phyloP scores from a whole-genome alignment of 1,139 yeast species.

The Casaregolazyma lundiana region DNA sequence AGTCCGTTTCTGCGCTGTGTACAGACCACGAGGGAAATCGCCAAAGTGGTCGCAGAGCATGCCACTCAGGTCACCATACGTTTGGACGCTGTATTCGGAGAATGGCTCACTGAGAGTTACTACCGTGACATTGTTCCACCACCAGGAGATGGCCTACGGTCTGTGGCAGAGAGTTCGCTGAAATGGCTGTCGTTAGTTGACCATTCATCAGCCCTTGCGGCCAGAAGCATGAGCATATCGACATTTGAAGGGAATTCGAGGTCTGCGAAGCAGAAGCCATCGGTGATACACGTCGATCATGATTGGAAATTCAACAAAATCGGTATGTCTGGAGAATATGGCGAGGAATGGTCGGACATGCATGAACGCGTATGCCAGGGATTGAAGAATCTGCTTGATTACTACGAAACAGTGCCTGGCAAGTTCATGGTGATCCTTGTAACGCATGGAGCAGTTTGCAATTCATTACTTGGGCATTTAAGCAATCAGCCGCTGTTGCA shows the following conservation, averaged over 20 bases:
- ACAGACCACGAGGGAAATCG: slow-evolving; percentile 34
- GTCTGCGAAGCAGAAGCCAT: background rate
- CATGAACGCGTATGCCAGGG: slow-evolving; percentile 32
- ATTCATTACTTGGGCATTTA: slow-evolving; percentile 34
- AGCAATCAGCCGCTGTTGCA: slow-evolving; percentile 32
- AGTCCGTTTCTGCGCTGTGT: slow-evolving; percentile 40
- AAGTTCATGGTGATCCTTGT: slow-evolving; percentile 31
- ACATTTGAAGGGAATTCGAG: background rate
- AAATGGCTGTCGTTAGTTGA: slow-evolving; percentile 20
- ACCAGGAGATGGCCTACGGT: slow-evolving; percentile 32
- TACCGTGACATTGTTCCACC: slow-evolving; percentile 34
- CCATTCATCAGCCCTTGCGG: background rate
- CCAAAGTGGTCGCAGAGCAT: slow-evolving; percentile 17
- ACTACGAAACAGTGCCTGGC: slow-evolving; percentile 19
- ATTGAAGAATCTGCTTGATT: slow-evolving; percentile 23
- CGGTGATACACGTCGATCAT: slow-evolving; percentile 13
- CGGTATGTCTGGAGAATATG: slow-evolving; percentile 36
- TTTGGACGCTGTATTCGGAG: slow-evolving; percentile 36
- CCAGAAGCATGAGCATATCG: slow-evolving; percentile 9
- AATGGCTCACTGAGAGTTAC: slow-evolving; percentile 39
- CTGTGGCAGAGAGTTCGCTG: slow-evolving; percentile 26
- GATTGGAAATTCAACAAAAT: slow-evolving; percentile 30
- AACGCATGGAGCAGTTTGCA: slow-evolving; percentile 40
- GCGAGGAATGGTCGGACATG: slow-evolving; percentile 38
- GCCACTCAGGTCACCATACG: slow-evolving; percentile 21